phyloP scores from a whole-genome alignment of 495 filamentous ascomycete genomes.

The Parathielavia hyrcaniae region DNA sequence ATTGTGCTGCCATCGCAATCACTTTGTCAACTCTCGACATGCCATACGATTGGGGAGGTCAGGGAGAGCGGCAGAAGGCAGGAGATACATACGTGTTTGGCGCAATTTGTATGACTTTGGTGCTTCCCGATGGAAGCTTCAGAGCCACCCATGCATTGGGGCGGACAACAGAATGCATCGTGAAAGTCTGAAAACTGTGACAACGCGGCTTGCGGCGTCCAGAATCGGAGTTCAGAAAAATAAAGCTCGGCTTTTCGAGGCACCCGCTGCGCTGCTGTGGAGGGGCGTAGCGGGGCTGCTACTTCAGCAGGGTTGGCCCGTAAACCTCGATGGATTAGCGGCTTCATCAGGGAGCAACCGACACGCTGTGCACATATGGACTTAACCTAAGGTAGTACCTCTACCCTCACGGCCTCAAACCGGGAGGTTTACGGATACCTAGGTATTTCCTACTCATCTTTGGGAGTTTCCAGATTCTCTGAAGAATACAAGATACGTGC shows the following conservation, averaged over 20 bases:
- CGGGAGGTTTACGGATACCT: no score
- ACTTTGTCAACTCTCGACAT: constrained; percentile 7
- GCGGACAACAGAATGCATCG: constrained; percentile 48
- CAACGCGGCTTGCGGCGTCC: not conserved
- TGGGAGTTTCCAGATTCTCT: no score
- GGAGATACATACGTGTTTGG: constrained; percentile 67
- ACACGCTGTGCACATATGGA: no score
- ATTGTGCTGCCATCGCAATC: constrained; percentile 54
- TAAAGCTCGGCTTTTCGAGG: not conserved
- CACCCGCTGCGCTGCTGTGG: not conserved
- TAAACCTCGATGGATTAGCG: constrained; percentile 21
- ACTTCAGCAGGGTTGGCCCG: constrained; percentile 5
- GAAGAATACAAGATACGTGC: no score
- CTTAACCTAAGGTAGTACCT: no score
- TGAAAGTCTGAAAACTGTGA: constrained; percentile 2
- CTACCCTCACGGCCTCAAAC: no score
- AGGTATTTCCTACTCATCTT: no score
- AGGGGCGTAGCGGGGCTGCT: constrained; percentile 10
- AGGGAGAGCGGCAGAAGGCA: not conserved
- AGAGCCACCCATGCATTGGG: constrained; percentile 61
- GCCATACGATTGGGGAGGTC: no score
- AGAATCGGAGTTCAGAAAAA: constrained; percentile 15
- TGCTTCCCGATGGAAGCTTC: constrained; percentile 59
- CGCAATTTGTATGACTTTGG: constrained; percentile 56
- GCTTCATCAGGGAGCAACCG: not conserved